Conservation (phyloP, 225 moss, liverwort and hornwort species). For the Thuidium tamariscinum region DNA sequence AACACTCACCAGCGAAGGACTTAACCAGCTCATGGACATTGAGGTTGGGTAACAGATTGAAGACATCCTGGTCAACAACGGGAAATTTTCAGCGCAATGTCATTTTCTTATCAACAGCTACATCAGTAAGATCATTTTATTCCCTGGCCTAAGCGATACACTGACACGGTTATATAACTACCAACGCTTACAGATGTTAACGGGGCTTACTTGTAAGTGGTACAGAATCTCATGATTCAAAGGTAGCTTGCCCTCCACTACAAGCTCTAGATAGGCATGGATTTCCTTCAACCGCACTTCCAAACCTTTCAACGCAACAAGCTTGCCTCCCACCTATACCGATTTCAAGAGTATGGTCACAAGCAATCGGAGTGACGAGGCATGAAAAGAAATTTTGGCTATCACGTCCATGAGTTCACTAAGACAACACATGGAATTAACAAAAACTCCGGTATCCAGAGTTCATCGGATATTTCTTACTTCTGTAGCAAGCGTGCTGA, state of each 20-base stretch:
- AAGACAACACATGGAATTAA: not conserved
- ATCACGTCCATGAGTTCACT: not conserved
- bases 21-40: conserved; percentile 97
- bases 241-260: conserved; percentile 89
- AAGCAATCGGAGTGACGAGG: not conserved
- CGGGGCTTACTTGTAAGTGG: conserved; percentile 71
- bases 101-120: not conserved
- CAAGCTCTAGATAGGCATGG: conserved; percentile 91
- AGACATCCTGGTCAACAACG: conserved; percentile 69
- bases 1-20: conserved; percentile 78
- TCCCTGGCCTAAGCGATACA: not conserved
- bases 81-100: not conserved
- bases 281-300: conserved; percentile 96
- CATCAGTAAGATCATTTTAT: not conserved
- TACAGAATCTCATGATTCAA: conserved; percentile 97
- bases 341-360: not conserved
- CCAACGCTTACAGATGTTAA: not conserved
- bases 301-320: conserved; percentile 95
- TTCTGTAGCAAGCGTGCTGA: conserved; percentile 97
- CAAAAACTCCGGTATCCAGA: not conserved
- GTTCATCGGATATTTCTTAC: conserved; percentile 10
- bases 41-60: conserved; percentile 93
- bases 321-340: conserved; percentile 85
- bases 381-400: not conserved
- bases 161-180: not conserved